Conservation (phyloP, 495 filamentous ascomycete genomes). For the Aspergillus panamensis region DNA sequence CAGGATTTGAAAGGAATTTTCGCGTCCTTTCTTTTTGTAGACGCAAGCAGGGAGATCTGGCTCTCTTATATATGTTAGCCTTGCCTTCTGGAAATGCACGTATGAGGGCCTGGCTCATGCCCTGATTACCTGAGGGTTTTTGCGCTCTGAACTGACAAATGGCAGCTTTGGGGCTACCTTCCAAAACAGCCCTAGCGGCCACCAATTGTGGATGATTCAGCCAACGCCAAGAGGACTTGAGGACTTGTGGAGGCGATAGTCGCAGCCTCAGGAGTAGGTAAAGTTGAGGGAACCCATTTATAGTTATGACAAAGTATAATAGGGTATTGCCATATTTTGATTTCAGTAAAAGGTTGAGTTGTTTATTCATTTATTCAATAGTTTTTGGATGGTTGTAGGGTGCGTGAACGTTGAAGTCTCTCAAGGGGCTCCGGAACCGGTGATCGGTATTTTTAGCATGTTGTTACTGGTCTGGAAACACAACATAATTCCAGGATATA, state of each 20-base stretch:
- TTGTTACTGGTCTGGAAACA: neutral
- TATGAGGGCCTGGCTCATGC: neutral
- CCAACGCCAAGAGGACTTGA: too few relatives aligned
- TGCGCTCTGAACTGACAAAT: neutral
- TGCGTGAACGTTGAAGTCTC: too few relatives aligned
- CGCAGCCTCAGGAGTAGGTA: too few relatives aligned
- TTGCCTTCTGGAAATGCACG: neutral
- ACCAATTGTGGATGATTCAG: neutral
- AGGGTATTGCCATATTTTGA: too few relatives aligned
- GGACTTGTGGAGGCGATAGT: too few relatives aligned
- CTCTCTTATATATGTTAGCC: neutral
- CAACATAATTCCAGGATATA: neutral
- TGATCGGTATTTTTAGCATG: too few relatives aligned
- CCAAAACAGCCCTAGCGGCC: neutral
- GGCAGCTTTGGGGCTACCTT: neutral
- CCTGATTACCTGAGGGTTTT: neutral
- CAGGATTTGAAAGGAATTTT: neutral
- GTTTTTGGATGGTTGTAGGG: too few relatives aligned
- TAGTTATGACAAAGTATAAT: too few relatives aligned
- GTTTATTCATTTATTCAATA: too few relatives aligned
- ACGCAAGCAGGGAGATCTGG: neutral
- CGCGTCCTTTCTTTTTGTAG: neutral
- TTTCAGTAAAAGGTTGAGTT: too few relatives aligned
- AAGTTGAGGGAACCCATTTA: too few relatives aligned
- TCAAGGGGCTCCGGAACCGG: too few relatives aligned